Conservation (phyloP, 345 rosid species). For the Gossypium anomalum region DNA sequence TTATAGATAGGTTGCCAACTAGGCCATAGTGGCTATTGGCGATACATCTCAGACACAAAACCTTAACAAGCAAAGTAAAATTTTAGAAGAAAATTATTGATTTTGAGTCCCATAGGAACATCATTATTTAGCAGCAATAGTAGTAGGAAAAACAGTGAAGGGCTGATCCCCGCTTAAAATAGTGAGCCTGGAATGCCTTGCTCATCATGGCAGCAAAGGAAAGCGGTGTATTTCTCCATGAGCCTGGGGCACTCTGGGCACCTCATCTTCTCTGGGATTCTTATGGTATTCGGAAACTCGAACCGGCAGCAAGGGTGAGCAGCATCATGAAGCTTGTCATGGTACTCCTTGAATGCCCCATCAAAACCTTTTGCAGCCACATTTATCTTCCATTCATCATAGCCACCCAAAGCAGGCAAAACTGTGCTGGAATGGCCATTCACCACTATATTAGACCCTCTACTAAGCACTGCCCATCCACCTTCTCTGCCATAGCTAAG, state of each 20-base stretch:
- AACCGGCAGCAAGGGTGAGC: constrained; percentile 65
- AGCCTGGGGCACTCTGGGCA: constrained; percentile 73
- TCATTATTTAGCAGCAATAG: constrained; percentile 7
- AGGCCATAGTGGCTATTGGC: not conserved
- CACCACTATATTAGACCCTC: constrained; percentile 51
- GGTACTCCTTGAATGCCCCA: constrained; percentile 52
- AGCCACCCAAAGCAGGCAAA: constrained; percentile 47
- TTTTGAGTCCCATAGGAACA: not conserved
- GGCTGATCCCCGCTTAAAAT: not conserved
- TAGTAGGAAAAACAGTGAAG: not conserved
- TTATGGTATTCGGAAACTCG: constrained; percentile 58
- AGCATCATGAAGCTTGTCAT: constrained; percentile 36
- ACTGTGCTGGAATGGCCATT: constrained; percentile 52
- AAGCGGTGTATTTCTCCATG: constrained; percentile 69
- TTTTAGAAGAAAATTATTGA: not conserved
- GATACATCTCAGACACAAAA: constrained; percentile 5
- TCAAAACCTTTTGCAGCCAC: constrained; percentile 54
- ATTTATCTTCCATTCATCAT: constrained; percentile 61
- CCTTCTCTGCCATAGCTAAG: constrained; percentile 76
- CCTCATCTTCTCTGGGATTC: constrained; percentile 59
- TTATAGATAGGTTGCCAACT: not conserved
- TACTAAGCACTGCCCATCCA: constrained; percentile 79
- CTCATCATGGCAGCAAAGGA: constrained; percentile 79
- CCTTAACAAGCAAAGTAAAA: not conserved
- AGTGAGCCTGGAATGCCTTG: constrained; percentile 9